Evolutionary conservation across 2,329 filamentous ascomycete species (phyloP).

Genomic region (Aspergillus bombycis): DNA sequence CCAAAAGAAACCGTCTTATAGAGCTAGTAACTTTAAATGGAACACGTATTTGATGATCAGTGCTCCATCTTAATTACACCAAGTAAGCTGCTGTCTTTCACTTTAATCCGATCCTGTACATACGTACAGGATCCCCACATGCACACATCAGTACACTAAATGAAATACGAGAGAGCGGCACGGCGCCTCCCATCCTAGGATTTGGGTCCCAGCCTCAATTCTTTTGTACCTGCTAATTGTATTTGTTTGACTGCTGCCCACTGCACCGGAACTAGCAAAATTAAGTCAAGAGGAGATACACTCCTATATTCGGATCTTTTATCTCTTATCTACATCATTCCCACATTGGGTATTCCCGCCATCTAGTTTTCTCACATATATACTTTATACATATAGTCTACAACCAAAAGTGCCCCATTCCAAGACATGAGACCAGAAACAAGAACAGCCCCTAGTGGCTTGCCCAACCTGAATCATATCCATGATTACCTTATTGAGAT

Average conservation of each 20-base stretch:
- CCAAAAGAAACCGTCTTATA: no score
- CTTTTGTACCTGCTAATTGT: not conserved
- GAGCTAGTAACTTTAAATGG: no score
- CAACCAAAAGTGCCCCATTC: not conserved
- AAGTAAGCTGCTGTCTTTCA: no score
- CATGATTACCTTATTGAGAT: conserved; percentile 46
- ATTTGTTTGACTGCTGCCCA: not conserved
- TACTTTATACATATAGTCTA: not conserved
- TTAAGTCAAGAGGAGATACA: not conserved
- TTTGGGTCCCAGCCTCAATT: no score
- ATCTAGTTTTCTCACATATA: not conserved
- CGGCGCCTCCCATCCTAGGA: no score
- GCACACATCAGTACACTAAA: no score
- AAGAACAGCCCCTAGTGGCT: not conserved
- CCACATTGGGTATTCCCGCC: not conserved
- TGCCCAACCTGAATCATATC: conserved; percentile 42
- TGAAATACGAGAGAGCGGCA: no score
- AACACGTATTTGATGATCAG: no score
- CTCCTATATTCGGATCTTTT: not conserved
- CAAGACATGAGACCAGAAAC: not conserved
- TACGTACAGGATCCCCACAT: no score
- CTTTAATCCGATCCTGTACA: no score
- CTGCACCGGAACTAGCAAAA: not conserved
- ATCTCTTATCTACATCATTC: not conserved
- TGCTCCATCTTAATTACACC: no score